Conservation (phyloP, 2,329 filamentous ascomycete species). For the Cladosporium sp. region DNA sequence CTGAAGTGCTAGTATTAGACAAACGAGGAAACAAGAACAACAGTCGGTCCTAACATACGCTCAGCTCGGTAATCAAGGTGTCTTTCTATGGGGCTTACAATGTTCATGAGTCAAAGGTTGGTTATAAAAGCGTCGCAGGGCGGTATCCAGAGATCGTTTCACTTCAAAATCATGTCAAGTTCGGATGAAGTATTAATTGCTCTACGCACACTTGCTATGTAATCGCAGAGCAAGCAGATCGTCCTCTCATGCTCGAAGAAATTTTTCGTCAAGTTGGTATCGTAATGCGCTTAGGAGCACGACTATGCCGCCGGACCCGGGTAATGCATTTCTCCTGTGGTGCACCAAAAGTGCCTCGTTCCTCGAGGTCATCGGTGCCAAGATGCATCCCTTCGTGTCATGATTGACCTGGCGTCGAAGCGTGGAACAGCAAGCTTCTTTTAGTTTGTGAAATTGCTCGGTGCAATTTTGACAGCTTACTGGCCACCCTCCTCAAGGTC, state of each 20-base stretch:
- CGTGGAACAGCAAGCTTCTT: background rate
- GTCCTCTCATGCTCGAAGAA: background rate
- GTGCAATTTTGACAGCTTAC: background rate
- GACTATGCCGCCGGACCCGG: background rate
- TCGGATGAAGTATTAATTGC: background rate
- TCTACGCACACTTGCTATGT: slow-evolving; percentile 3
- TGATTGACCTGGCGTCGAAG: background rate
- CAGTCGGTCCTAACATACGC: background rate
- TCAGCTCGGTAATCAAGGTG: background rate
- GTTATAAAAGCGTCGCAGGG: background rate
- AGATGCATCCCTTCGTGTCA: too few relatives aligned
- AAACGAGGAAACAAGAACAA: background rate
- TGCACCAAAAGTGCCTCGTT: background rate
- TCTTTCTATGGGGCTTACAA: background rate
- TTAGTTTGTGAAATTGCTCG: background rate
- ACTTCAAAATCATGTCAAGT: background rate
- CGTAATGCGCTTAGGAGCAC: slow-evolving; percentile 4
- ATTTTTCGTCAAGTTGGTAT: slow-evolving; percentile 3
- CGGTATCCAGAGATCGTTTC: background rate
- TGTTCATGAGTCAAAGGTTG: background rate
- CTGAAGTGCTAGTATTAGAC: background rate
- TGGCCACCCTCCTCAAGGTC: slow-evolving; percentile 51
- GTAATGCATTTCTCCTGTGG: background rate
- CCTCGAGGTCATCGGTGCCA: background rate
- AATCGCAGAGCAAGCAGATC: background rate